Evolutionary conservation across 2,329 filamentous ascomycete genomes (phyloP), one percentile per base, ranked within the genome.

Genomic region (Tolypocladium capitatum): DNA sequence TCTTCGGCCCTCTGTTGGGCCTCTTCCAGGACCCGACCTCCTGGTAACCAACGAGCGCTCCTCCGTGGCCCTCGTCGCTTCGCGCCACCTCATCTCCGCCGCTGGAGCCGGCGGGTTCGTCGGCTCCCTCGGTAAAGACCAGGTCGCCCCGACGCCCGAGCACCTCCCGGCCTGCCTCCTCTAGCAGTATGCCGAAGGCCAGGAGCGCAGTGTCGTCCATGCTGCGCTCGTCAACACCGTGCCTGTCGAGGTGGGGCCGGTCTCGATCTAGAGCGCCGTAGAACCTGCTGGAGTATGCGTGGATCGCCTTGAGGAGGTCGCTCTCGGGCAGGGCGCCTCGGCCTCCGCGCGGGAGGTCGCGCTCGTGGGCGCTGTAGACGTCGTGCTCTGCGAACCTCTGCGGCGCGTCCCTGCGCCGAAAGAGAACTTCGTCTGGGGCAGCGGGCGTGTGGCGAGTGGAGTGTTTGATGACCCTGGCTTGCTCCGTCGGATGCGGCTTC

Each of bases 141-240:
- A 87, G 62, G 62, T 88, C 81, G 21, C 85, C 86, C 13, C 70
- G 75, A 47, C 71, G 67, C 5, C 83, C 84, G 20, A 90, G 65
- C 6, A 71, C 62, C 43, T 81, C 76, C 36, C 72, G 70, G 16
- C 76, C 72, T 3, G 78, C 75, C 63, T 91, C 86, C 64, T 91
- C 85, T 38, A 90, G 67, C 48, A 91, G 63, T 44, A 91, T 79
- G 1, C 85, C 84, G 57, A 91, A 71, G 1, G 85, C 84, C 47
- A 91, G 67, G 49, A 91, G 69, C 4, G 85, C 85, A 14, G 84
- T 87, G 67, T 87, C 86, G 58, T 91, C 84, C 76, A 91, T 78
- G 61, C 79, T 85, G 53, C 73, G 62, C 59, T 77, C 72, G 50
- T 77, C 71, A 34, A 74, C 56, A 46, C 61, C 62, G 30, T 33